Evolutionary conservation across 805 yeast species (phyloP), one percentile per base, ranked within the genome.

Genomic region (Candida qinlingensis): DNA sequence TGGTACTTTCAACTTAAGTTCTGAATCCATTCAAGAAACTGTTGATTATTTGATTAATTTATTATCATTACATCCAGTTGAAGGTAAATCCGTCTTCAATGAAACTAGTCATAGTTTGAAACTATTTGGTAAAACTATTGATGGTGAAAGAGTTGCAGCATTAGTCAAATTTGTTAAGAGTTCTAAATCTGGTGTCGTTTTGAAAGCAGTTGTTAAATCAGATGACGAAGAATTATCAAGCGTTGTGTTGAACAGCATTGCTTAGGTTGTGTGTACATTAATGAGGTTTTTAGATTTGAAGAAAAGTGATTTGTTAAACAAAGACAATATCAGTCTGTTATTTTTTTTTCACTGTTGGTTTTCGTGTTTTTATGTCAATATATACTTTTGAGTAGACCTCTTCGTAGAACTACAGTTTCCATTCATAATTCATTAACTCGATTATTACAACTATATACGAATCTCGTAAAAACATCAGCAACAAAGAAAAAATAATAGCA

Each of bases 11-110:
- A 85, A 83, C 54, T 72, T 91, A 43, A 75, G 72, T 54, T 58
- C 64, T 48, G 66, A 71, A 34, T 58, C 71, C 6, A 61, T 85
- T 44, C 77, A 74, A 55, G 87, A 79, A 42, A 77, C 81, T 39
- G 85, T 83, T 39, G 69, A 69, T 30, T 77, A 74, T 54, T 69
- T 91, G 46, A 67, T 76, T 46, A 62, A 64, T 37, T 68, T 69
- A 31, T 76, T 89, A 54, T 76, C 82, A 37, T 76, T 87, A 76
- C 69, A 79, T 72, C 82, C 97, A 34, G 71, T 87, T 60, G 96
- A 87, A 54, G 87, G 87, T 26, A 76, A 80, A 37, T 67, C 70
- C 47, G 85, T 79, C 54, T 66, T 81, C 27, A 71, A 59, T 47
- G 75, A 59, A 41, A 66, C 72, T 7, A 60, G 76, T 25, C 97